phyloP scores from a whole-genome alignment of 2,329 filamentous ascomycete genomes.

The Helicocarpus griseus region DNA sequence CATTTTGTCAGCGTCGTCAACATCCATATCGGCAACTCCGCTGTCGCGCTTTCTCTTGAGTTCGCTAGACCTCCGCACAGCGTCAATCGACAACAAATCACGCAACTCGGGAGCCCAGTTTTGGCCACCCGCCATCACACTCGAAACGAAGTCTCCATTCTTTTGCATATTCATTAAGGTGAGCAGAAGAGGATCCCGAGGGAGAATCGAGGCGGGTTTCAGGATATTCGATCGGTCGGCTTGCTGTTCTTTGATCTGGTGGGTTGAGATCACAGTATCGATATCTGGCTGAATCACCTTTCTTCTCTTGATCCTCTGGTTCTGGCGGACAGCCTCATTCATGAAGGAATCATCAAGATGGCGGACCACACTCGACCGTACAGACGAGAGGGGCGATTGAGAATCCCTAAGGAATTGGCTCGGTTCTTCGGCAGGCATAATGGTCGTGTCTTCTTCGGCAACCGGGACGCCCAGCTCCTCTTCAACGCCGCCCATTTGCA shows the following conservation, averaged over 20 bases:
- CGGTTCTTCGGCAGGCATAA: conserved; percentile 17
- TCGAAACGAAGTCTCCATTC: conserved; percentile 79
- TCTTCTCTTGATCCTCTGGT: conserved; percentile 67
- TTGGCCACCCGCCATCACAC: conserved; percentile 69
- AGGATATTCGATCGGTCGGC: conserved; percentile 78
- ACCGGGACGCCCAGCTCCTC: conserved; percentile 51
- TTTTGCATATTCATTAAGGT: conserved; percentile 88
- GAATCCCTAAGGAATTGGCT: conserved; percentile 33
- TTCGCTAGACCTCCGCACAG: conserved; percentile 65
- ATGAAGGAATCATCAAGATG: conserved; percentile 54
- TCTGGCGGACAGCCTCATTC: conserved; percentile 49
- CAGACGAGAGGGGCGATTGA: conserved; percentile 46
- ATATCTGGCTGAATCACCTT: conserved; percentile 75
- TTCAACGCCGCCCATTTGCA: conserved; percentile 36
- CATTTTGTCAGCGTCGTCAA: conserved; percentile 56
- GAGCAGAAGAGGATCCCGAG: conserved; percentile 75
- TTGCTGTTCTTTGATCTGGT: conserved; percentile 77
- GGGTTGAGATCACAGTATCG: conserved; percentile 65
- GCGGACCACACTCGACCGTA: conserved; percentile 41
- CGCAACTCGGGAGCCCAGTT: conserved; percentile 88
- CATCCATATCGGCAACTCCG: conserved; percentile 70
- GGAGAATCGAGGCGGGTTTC: conserved; percentile 71
- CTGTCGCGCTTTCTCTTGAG: conserved; percentile 91
- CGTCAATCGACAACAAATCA: conserved; percentile 80
- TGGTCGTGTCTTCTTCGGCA: conserved; percentile 39